Conservation (phyloP, 1,284 basidiomycete species). For the Phaffia rhodozyma region DNA sequence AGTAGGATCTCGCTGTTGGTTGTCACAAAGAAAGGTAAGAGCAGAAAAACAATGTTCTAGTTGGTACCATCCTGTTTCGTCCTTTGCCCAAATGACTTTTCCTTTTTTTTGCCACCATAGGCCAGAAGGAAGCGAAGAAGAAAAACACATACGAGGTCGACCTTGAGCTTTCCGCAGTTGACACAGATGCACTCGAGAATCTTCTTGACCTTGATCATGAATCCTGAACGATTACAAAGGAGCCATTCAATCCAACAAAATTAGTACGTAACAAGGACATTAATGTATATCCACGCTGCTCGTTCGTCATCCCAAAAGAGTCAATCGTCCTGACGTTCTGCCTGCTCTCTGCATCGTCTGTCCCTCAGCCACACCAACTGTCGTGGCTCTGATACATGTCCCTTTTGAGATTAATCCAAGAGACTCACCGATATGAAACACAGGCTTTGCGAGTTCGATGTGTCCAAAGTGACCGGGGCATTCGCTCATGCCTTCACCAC, state of each 20-base stretch:
- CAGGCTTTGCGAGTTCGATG: conserved; percentile 90
- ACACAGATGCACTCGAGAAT: conserved; percentile 98
- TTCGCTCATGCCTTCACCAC: conserved; percentile 95
- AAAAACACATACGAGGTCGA: conserved; percentile 75
- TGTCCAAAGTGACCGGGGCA: conserved; percentile 99
- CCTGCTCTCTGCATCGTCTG: neutral
- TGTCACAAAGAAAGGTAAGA: neutral
- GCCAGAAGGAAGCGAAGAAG: conserved; percentile 36
- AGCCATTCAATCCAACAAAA: neutral
- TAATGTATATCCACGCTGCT: neutral
- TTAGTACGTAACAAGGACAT: neutral
- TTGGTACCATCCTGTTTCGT: conserved; percentile 16
- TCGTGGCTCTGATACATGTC: too few relatives aligned
- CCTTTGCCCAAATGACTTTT: too few relatives aligned
- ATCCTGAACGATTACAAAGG: conserved; percentile 46
- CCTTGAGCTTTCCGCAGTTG: conserved; percentile 95
- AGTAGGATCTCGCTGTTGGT: conserved; percentile 60
- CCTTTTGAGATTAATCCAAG: too few relatives aligned
- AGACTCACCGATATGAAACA: conserved; percentile 81
- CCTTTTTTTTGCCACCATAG: too few relatives aligned
- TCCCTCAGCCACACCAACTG: neutral
- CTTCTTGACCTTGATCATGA: conserved; percentile 99
- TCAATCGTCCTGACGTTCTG: neutral
- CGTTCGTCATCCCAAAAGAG: conserved; percentile 18
- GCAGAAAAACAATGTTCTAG: conserved; percentile 21